A percentile compares a stretch with the other conserved stretches of the same genome.
phyloP scores from a whole-genome alignment of 2,329 filamentous ascomycete genomes.

The Grosmannia penicillata region DNA sequence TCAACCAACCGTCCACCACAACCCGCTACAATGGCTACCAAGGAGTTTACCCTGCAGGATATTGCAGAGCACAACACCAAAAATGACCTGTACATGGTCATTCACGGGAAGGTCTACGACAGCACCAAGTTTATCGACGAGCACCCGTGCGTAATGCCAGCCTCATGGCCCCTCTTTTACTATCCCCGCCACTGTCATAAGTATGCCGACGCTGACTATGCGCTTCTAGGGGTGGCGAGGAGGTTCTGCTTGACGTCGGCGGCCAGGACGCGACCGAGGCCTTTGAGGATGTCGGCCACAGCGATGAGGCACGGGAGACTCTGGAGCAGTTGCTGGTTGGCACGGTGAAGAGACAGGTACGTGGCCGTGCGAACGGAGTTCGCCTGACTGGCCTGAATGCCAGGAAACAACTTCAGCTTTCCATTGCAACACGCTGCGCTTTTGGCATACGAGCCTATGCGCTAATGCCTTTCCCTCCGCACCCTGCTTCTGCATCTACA shows the following conservation, averaged over 20 bases:
- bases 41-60: conserved; percentile 62
- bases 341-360: conserved; percentile 65
- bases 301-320: conserved; percentile 93
- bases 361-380: too few species aligned
- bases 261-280: conserved; percentile 95
- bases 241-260: conserved; percentile 89
- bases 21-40: conserved; percentile 21
- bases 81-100: conserved; percentile 82
- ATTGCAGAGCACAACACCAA: conserved; percentile 78
- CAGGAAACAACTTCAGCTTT: too few species aligned
- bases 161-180: conserved; percentile 15
- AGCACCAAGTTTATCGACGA: conserved; percentile 81
- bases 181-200: background rate
- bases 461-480: background rate
- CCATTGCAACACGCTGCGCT: too few species aligned
- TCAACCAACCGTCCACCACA: too few species aligned
- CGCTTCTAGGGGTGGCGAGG: conserved; percentile 72
- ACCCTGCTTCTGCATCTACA: background rate
- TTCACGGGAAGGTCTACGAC: conserved; percentile 97
- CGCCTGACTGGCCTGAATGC: too few species aligned
- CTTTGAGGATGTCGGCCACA: conserved; percentile 98
- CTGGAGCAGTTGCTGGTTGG: conserved; percentile 65
- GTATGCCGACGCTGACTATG: background rate
- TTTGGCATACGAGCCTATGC: too few species aligned
- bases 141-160: conserved; percentile 85